Conservation (phyloP, 2,329 filamentous ascomycete genomes). For the Trichophyton verrucosum region DNA sequence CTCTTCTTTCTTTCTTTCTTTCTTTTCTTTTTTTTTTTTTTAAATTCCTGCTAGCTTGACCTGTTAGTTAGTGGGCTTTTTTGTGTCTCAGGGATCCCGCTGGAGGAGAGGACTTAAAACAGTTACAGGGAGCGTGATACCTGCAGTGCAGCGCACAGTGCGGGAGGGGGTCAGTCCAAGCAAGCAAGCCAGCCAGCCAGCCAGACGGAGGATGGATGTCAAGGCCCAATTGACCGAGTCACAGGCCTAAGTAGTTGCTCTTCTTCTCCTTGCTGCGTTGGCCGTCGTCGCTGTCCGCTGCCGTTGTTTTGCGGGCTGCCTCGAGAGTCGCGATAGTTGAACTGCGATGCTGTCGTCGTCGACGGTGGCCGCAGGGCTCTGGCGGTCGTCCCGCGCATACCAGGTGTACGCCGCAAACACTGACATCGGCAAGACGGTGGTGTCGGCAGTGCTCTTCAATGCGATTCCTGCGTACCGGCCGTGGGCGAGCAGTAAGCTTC, state of each 20-base stretch:
- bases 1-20: too few species aligned
- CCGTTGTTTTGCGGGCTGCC: background rate
- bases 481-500: slow-evolving; percentile 26
- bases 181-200: background rate
- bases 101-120: background rate
- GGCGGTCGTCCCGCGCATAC: slow-evolving; percentile 54
- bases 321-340: background rate
- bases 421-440: slow-evolving; percentile 71
- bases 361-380: slow-evolving; percentile 47
- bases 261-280: too few species aligned
- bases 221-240: background rate
- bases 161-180: background rate
- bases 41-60: too few species aligned
- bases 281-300: background rate
- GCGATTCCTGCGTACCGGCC: slow-evolving; percentile 40
- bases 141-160: background rate
- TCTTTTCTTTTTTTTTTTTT: too few species aligned
- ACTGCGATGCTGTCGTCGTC: slow-evolving; percentile 10
- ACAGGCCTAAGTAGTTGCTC: background rate
- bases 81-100: background rate
- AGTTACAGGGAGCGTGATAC: background rate
- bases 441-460: slow-evolving; percentile 59
- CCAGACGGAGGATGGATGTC: background rate
- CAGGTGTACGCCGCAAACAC: slow-evolving; percentile 79
- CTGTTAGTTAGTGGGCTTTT: background rate